phyloP scores from a whole-genome alignment of 495 filamentous ascomycete species.

The Wilcoxina mikolae region DNA sequence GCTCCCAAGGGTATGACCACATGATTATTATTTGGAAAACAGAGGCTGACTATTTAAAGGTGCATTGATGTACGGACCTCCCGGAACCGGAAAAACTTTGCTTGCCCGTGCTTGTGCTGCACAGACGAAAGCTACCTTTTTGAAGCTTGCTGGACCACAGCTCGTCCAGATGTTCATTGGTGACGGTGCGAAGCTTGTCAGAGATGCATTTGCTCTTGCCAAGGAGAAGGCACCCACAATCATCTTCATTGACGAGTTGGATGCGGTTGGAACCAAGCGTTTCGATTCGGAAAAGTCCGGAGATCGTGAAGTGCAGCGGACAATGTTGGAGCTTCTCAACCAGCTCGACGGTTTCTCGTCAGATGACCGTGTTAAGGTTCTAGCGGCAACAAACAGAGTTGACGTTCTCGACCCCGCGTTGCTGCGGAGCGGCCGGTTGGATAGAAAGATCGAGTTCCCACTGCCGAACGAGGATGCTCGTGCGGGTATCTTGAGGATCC shows the following conservation, averaged over 20 bases:
- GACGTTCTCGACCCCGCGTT: slow-evolving; percentile 94
- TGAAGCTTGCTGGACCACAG: slow-evolving; percentile 95
- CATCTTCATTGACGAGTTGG: slow-evolving; percentile 98
- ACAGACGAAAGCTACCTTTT: slow-evolving; percentile 96
- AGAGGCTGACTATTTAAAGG: slow-evolving; percentile 40
- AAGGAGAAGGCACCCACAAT: slow-evolving; percentile 98
- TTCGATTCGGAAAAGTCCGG: slow-evolving; percentile 98
- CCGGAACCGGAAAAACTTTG: slow-evolving; percentile 91
- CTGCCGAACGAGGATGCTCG: slow-evolving; percentile 97
- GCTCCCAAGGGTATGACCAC: slow-evolving; percentile 76
- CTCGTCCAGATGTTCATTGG: slow-evolving; percentile 99
- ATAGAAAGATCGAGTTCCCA: slow-evolving; percentile 98
- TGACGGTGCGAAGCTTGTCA: slow-evolving; percentile 93
- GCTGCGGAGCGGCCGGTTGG: slow-evolving; percentile 82
- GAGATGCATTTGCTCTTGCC: slow-evolving; percentile 90
- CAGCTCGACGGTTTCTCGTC: slow-evolving; percentile 97
- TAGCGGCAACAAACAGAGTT: slow-evolving; percentile 94
- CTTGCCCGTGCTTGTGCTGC: slow-evolving; percentile 93
- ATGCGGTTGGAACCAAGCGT: slow-evolving; percentile 93
- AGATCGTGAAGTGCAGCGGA: slow-evolving; percentile 95
- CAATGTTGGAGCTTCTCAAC: slow-evolving; percentile 97
- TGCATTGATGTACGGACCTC: slow-evolving; percentile 96
- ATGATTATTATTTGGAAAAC: neutral
- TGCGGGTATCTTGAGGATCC: slow-evolving; percentile 92
- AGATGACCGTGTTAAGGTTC: slow-evolving; percentile 97